These are phyloP conservation scores for Tuber calosporum DNA, from an alignment of 495 filamentous ascomycete genomes.

Conservation along the genomic window DNA sequence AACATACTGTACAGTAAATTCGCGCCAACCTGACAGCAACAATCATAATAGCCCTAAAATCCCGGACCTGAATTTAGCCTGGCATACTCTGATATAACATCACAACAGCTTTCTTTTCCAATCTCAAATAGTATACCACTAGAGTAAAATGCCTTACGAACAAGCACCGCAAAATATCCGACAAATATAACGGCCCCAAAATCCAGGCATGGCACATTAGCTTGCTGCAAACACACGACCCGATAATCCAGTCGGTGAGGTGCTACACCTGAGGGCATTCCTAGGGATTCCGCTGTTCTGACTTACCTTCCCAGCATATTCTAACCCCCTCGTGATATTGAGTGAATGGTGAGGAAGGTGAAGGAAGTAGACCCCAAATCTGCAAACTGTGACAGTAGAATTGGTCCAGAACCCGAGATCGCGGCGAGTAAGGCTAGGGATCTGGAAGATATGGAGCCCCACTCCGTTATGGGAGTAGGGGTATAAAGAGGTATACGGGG, in stretches of 20 bases:
- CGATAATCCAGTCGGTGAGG: neutral
- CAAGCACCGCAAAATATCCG: slow-evolving; percentile 5
- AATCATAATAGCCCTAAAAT: no score
- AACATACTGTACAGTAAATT: no score
- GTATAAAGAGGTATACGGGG: slow-evolving; percentile 4
- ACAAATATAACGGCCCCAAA: neutral
- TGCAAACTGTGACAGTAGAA: slow-evolving; percentile 11
- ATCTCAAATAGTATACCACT: no score
- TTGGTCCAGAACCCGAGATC: no score
- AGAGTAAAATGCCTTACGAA: neutral
- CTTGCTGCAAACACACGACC: no score
- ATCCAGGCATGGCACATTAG: slow-evolving; percentile 3
- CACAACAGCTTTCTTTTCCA: no score
- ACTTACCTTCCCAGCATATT: neutral
- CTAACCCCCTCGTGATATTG: neutral
- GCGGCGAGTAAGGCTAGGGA: no score
- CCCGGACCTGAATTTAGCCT: no score
- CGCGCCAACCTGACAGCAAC: no score
- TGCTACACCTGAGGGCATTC: neutral
- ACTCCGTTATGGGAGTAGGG: slow-evolving; percentile 10
- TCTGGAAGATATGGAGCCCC: neutral
- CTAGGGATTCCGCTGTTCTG: neutral
- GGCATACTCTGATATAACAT: no score
- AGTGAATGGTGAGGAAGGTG: neutral
- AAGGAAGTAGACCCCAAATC: slow-evolving; percentile 21